Conservation (phyloP, 805 yeast species). For the Ogataea paraovalis region DNA sequence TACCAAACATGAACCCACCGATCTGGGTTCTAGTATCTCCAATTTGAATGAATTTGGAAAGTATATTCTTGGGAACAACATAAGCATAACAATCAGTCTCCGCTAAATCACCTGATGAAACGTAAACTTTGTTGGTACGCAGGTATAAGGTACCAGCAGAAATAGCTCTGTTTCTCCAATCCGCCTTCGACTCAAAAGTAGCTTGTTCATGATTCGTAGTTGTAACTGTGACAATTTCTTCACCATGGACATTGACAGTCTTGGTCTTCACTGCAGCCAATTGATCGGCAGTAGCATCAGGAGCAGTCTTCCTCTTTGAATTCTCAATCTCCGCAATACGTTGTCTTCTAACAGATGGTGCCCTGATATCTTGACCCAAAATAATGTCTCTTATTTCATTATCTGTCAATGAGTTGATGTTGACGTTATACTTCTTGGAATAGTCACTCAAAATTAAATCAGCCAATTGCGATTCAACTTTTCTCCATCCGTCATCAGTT, state of each 20-base stretch:
- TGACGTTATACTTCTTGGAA: slow-evolving; percentile 79
- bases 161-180: slow-evolving; percentile 88
- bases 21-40: slow-evolving; percentile 80
- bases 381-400: slow-evolving; percentile 91
- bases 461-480: slow-evolving; percentile 80
- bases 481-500: slow-evolving; percentile 85
- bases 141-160: slow-evolving; percentile 68
- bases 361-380: slow-evolving; percentile 87
- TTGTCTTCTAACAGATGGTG: slow-evolving; percentile 85
- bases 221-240: slow-evolving; percentile 90
- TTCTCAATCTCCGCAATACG: slow-evolving; percentile 73
- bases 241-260: slow-evolving; percentile 91
- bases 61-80: slow-evolving; percentile 76
- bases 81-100: slow-evolving; percentile 58
- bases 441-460: slow-evolving; percentile 85
- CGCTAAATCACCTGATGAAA: slow-evolving; percentile 57
- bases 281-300: slow-evolving; percentile 42
- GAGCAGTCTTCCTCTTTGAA: slow-evolving; percentile 35
- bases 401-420: slow-evolving; percentile 83
- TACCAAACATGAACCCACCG: slow-evolving; percentile 78
- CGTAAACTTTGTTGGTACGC: slow-evolving; percentile 71
- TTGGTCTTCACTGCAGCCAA: slow-evolving; percentile 76
- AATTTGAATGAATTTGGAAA: slow-evolving; percentile 72
- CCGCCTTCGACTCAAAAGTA: slow-evolving; percentile 76
- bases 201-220: slow-evolving; percentile 85